Conservation (phyloP, 371 early-diverging fungal species). For the Blakeslea trispora region DNA sequence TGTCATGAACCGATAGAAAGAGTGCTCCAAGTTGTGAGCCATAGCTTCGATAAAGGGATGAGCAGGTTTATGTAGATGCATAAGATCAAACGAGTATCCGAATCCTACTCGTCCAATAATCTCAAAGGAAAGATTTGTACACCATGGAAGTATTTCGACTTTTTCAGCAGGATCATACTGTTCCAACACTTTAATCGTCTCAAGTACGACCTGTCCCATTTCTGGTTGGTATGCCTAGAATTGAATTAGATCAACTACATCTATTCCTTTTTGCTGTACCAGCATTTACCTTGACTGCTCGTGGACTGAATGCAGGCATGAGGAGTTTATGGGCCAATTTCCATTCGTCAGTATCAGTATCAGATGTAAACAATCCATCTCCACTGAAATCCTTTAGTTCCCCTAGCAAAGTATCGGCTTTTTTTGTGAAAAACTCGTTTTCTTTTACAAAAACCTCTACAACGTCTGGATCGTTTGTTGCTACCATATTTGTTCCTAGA, state of each 20-base stretch:
- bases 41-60: constrained; percentile 57
- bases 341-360: constrained; percentile 47
- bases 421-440: constrained; percentile 43
- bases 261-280: not conserved
- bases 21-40: constrained; percentile 28
- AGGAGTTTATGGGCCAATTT: constrained; percentile 49
- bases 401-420: constrained; percentile 13
- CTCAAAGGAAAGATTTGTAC: constrained; percentile 54
- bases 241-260: not conserved
- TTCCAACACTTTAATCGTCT: constrained; percentile 36
- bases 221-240: constrained; percentile 40
- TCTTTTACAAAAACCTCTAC: constrained; percentile 39
- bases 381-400: constrained; percentile 41
- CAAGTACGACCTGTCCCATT: constrained; percentile 36
- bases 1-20: constrained; percentile 20
- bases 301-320: constrained; percentile 51
- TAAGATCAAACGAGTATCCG: constrained; percentile 52
- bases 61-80: constrained; percentile 35
- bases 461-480: constrained; percentile 36
- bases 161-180: constrained; percentile 34
- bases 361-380: constrained; percentile 44
- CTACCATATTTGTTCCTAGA: constrained; percentile 14
- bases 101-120: constrained; percentile 58
- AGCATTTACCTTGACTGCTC: constrained; percentile 31
- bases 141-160: constrained; percentile 50